Percentiles rank a stretch among this genome's conserved stretches.
Conservation (phyloP, 176 grass and related monocot genomes). For the Pharus latifolius region DNA sequence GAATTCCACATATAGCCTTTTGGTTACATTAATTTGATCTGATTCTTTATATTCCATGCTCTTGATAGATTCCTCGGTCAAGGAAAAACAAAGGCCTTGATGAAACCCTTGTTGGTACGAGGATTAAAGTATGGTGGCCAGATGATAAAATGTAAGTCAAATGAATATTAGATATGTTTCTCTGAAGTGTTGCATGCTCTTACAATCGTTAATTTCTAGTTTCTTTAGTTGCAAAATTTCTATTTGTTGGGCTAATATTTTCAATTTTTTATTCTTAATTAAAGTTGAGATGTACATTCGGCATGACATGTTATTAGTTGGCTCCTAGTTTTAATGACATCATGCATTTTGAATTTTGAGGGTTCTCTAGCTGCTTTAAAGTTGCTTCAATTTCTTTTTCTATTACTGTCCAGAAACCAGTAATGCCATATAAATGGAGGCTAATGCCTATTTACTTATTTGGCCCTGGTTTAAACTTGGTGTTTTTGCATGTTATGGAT, state of each 20-base stretch:
- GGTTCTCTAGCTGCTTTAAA: background rate
- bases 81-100: slow-evolving; percentile 58
- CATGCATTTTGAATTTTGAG: background rate
- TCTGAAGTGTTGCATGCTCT: background rate
- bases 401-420: background rate
- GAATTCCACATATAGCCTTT: background rate
- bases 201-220: background rate
- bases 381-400: background rate
- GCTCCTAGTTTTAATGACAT: background rate
- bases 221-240: slow-evolving; percentile 1
- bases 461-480: background rate
- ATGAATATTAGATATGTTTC: background rate
- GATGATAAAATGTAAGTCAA: slow-evolving; percentile 73
- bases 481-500: background rate
- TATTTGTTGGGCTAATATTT: background rate
- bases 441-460: background rate
- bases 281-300: background rate
- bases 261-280: background rate
- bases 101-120: slow-evolving; percentile 50
- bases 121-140: slow-evolving; percentile 98
- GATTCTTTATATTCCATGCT: slow-evolving; percentile 5
- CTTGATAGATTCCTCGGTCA: slow-evolving; percentile 36
- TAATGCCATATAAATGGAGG: background rate
- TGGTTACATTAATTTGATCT: slow-evolving; percentile 1
- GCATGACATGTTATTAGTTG: background rate